phyloP scores from a whole-genome alignment of 139 green algal species.

The Microglena sp. region DNA sequence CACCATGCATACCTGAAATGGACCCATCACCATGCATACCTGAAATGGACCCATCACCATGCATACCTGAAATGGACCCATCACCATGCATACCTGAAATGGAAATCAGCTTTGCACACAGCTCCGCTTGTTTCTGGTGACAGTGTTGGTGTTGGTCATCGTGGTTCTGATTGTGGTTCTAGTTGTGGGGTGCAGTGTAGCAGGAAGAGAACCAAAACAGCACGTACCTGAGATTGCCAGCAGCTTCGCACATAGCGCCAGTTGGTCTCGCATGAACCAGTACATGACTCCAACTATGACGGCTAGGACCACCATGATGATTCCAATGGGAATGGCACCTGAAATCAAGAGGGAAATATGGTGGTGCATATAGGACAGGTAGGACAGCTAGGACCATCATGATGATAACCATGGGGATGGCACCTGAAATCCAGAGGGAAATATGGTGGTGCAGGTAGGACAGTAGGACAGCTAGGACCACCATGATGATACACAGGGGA shows the following conservation, averaged over 20 bases:
- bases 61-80: background rate
- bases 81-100: background rate
- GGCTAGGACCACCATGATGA: constrained; percentile 10
- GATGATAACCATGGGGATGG: constrained; percentile 4
- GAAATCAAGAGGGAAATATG: constrained; percentile 1
- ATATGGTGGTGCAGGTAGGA: no score
- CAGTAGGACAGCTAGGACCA: background rate
- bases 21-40: no score
- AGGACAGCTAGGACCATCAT: constrained; percentile 3
- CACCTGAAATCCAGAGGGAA: background rate
- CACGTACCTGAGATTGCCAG: constrained; percentile 10
- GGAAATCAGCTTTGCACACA: background rate
- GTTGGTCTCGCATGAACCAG: constrained; percentile 12
- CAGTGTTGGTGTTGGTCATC: no score
- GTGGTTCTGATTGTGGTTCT: no score
- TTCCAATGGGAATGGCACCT: constrained; percentile 1
- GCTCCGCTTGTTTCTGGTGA: background rate
- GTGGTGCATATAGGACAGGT: no score
- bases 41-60: no score
- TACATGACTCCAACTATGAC: constrained; percentile 7
- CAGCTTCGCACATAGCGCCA: constrained; percentile 8
- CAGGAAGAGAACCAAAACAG: background rate
- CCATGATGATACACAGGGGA: constrained; percentile 8
- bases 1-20: no score
- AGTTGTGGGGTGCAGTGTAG: no score